Evolutionary conservation across 345 rosid genomes (phyloP), one percentile per base, ranked within the genome.

Genomic region (Raphanus raphanistrum): DNA sequence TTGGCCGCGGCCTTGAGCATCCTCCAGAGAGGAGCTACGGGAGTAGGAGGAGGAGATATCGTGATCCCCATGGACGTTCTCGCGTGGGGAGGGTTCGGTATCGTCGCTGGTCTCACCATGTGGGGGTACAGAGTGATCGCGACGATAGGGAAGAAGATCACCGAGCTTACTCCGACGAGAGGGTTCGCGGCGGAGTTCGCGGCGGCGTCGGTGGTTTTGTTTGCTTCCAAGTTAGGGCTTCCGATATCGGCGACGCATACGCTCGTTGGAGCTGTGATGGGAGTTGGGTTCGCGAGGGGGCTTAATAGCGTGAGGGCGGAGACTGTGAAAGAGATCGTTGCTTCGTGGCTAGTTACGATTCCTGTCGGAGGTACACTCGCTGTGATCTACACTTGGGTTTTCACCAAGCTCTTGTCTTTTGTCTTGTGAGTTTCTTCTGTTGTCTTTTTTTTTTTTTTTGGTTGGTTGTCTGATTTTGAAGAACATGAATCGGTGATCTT

Each of bases 1-100:
- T 66, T 95, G 83, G 99, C 98, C 10, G 97, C 84, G 16, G 99
- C 99, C 0, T 76, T 95, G 66, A 86, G 96, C 7, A 92, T 95
- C 70, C 90, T 95, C 17, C 98, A 95, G 0, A 95, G 90, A 0
- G 91, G 92, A 63, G 84, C 84, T 45, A 65, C 65, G 10, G 41
- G 41, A 10, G 31, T 28, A 2, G 86, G 85, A 5, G 90, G 88
- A 3, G 65, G 87, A 0, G 89, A 88, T 57, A 87, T 95, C 27
- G 84, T 95, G 35, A 92, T 95, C 63, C 99, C 98, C 0, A 71
- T 41, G 1, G 99, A 92, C 63, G 93, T 95, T 68, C 90, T 95
- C 0, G 99, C 99, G 0, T 95, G 99, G 98, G 99, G 99, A 74
- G 99, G 99, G 41, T 95, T 95, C 0, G 97, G 99, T 4, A 91